Evolutionary conservation across 78 protist genomes (phyloP).

Genomic region (Capsaspora owczarzaki): DNA sequence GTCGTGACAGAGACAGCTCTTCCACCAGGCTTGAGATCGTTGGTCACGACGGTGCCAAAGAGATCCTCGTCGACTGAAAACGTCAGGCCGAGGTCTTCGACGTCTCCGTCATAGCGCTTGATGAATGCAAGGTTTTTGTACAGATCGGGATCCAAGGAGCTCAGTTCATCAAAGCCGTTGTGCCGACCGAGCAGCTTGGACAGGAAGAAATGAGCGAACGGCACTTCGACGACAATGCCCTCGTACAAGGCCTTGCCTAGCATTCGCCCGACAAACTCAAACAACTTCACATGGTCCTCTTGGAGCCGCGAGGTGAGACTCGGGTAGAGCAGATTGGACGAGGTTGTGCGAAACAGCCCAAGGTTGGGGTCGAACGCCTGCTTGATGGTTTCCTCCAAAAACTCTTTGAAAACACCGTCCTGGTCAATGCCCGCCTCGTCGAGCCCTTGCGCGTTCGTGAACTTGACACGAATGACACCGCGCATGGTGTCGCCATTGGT

Average conservation of each 20-base stretch:
- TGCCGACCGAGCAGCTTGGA: conserved; percentile 10
- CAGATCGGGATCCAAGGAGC: conserved; percentile 32
- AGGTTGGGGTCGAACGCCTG: conserved; percentile 11
- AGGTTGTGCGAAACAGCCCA: conserved; percentile 17
- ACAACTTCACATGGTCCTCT: conserved; percentile 5
- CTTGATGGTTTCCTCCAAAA: neutral
- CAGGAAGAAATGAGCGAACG: conserved; percentile 33
- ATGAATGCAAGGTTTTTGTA: conserved; percentile 12
- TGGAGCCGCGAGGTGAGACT: neutral
- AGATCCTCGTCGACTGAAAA: conserved; percentile 40
- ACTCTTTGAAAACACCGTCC: conserved; percentile 30
- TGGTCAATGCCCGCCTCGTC: conserved; percentile 26
- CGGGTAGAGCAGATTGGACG: conserved; percentile 9
- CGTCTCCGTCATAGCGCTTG: conserved; percentile 37
- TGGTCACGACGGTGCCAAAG: conserved; percentile 22
- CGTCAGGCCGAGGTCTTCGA: conserved; percentile 27
- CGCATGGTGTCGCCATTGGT: neutral
- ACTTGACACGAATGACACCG: neutral
- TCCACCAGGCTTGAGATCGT: conserved; percentile 28
- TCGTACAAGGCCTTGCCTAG: conserved; percentile 41
- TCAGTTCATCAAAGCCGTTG: conserved; percentile 19
- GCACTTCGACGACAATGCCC: conserved; percentile 38
- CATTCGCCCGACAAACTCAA: conserved; percentile 17
- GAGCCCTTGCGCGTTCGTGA: conserved; percentile 12
- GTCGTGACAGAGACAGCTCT: conserved; percentile 20